Evolutionary conservation across 1,284 basidiomycete species (phyloP).

Genomic region (Ustanciosporium gigantosporum): DNA sequence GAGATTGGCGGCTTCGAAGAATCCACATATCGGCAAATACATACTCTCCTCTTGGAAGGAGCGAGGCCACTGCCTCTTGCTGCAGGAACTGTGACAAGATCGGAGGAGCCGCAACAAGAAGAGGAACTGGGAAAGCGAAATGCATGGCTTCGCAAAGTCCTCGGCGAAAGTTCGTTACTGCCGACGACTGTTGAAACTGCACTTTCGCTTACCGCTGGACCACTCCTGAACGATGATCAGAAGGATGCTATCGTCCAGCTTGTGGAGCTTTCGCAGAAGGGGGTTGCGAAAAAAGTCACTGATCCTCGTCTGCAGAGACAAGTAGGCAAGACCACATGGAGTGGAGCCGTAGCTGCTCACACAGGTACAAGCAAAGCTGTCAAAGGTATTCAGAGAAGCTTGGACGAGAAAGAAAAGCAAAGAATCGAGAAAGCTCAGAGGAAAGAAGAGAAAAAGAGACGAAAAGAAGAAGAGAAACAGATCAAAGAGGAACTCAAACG

Average conservation of each 20-base stretch:
- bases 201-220: constrained; percentile 20
- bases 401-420: constrained; percentile 2
- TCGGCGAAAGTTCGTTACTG: constrained; percentile 21
- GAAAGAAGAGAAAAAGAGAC: constrained; percentile 4
- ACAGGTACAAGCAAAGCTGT: background rate
- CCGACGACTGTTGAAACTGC: constrained; percentile 41
- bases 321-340: background rate
- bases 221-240: constrained; percentile 21
- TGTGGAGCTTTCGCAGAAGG: constrained; percentile 23
- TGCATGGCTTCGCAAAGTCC: constrained; percentile 33
- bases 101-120: background rate
- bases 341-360: background rate
- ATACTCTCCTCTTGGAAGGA: constrained; percentile 5
- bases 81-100: background rate
- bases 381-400: background rate
- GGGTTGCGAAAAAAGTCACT: constrained; percentile 33
- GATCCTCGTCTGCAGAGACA: constrained; percentile 25
- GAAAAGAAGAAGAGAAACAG: constrained; percentile 12
- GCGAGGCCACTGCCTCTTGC: background rate
- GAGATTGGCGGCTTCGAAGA: constrained; percentile 15
- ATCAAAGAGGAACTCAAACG: constrained; percentile 16
- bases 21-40: constrained; percentile 6
- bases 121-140: constrained; percentile 23
- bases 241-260: constrained; percentile 30
- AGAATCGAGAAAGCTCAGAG: constrained; percentile 1